These are phyloP conservation scores for Globisporangium cederbergense DNA, from an alignment of 352 stramenopile genomes.

Conservation along the genomic window DNA sequence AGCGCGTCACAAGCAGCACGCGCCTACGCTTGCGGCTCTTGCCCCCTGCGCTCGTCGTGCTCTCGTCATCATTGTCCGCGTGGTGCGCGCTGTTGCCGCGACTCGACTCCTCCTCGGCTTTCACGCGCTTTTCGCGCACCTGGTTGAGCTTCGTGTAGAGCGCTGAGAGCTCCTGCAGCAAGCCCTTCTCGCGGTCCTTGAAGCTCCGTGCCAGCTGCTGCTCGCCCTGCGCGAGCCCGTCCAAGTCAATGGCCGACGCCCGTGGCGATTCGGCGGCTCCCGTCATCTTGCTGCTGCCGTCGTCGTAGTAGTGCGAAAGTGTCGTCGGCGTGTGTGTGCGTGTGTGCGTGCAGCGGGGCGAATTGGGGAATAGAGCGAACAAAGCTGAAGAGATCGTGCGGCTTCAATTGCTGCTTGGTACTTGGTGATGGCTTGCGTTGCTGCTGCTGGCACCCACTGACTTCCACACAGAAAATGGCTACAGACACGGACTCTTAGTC, in stretches of 20 bases:
- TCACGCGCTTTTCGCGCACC: conserved; percentile 74
- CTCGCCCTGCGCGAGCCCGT: not conserved
- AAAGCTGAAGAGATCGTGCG: not conserved
- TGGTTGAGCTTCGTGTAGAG: conserved; percentile 83
- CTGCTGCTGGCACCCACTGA: not conserved
- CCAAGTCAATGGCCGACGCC: not conserved
- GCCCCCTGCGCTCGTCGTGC: conserved; percentile 8
- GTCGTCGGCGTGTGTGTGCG: not conserved
- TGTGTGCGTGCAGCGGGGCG: not conserved
- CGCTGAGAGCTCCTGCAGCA: conserved; percentile 65
- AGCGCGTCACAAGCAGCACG: conserved; percentile 73
- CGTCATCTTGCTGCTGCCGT: not conserved
- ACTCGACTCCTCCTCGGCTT: conserved; percentile 56
- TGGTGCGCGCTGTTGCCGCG: conserved; percentile 19
- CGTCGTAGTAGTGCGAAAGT: not conserved
- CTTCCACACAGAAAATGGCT: too few relatives aligned
- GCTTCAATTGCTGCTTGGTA: conserved; percentile 2
- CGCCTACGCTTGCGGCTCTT: conserved; percentile 42
- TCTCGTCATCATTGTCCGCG: conserved; percentile 22
- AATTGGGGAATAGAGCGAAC: conserved; percentile 2
- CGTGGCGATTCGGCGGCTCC: conserved; percentile 15
- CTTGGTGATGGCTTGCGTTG: not conserved
- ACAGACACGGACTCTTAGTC: too few relatives aligned
- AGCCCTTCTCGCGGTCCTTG: conserved; percentile 65
- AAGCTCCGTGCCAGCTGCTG: conserved; percentile 25